These are phyloP conservation scores for Paramyrothecium sp. DNA, from an alignment of 2,329 filamentous ascomycete genomes.

Conservation along the genomic window DNA sequence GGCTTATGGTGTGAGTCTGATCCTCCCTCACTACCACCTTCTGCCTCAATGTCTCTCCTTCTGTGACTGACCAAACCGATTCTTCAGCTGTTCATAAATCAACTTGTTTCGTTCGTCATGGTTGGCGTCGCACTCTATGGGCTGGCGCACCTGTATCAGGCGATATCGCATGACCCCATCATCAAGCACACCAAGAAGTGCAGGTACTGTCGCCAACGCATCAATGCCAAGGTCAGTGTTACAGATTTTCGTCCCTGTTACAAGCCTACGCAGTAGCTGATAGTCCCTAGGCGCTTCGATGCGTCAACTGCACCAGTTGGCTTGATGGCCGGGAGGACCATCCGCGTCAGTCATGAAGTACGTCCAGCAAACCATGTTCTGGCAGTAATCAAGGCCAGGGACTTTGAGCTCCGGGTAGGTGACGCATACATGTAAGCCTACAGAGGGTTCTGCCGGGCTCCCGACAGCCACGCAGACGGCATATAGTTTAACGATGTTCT, in stretches of 20 bases:
- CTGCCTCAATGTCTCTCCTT: background rate
- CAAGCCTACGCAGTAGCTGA: background rate
- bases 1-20: conserved; percentile 61
- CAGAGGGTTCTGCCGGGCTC: too few relatives aligned
- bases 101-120: conserved; percentile 63
- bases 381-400: too few relatives aligned
- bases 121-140: conserved; percentile 65
- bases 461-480: too few relatives aligned
- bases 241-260: background rate
- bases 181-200: conserved; percentile 71
- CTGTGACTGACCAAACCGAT: background rate
- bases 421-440: too few relatives aligned
- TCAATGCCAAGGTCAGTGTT: conserved; percentile 58
- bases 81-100: conserved; percentile 51
- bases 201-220: conserved; percentile 62
- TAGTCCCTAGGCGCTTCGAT: conserved; percentile 37
- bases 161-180: conserved; percentile 61
- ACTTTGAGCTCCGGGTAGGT: too few relatives aligned
- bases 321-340: conserved; percentile 47
- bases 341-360: background rate
- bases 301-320: conserved; percentile 51
- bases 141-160: conserved; percentile 62
- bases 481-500: too few relatives aligned
- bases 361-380: background rate
- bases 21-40: background rate